Evolutionary conservation across 2,329 filamentous ascomycete species (phyloP).

Genomic region (Verticillium zaregamsianum): DNA sequence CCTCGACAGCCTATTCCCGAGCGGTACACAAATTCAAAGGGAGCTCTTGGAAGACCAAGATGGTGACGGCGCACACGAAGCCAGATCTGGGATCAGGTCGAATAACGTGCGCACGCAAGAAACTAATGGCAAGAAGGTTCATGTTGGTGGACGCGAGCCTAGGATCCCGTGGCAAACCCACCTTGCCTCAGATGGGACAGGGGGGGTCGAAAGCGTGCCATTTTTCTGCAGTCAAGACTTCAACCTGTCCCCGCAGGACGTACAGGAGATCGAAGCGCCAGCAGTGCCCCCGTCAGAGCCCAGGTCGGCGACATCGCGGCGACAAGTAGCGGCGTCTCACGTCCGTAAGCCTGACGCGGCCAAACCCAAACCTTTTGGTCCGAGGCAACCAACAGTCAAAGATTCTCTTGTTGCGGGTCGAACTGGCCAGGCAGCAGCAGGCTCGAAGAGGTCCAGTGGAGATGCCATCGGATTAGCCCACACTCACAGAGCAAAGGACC

Average conservation of each 20-base stretch:
- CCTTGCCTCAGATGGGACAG: background rate
- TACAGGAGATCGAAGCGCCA: conserved; percentile 34
- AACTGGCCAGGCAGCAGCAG: too few species aligned
- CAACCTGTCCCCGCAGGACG: conserved; percentile 40
- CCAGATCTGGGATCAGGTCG: background rate
- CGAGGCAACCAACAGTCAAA: background rate
- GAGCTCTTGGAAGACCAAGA: background rate
- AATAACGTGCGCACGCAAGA: background rate
- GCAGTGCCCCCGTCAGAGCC: background rate
- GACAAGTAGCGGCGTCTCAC: background rate
- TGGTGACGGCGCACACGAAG: background rate
- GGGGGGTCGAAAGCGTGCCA: conserved; percentile 13
- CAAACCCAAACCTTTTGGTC: too few species aligned
- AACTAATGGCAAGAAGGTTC: background rate
- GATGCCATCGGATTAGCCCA: background rate
- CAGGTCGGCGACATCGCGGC: background rate
- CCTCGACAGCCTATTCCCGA: background rate
- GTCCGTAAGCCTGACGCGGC: too few species aligned
- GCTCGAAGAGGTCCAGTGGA: background rate
- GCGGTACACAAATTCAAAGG: background rate
- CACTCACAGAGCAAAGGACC: background rate
- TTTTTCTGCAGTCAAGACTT: conserved; percentile 43
- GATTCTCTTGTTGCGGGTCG: background rate
- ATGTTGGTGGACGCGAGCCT: background rate
- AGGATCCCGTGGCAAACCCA: background rate